Evolutionary conservation across 495 filamentous ascomycete genomes (phyloP).

Genomic region (Hyaloscypha finlandica): DNA sequence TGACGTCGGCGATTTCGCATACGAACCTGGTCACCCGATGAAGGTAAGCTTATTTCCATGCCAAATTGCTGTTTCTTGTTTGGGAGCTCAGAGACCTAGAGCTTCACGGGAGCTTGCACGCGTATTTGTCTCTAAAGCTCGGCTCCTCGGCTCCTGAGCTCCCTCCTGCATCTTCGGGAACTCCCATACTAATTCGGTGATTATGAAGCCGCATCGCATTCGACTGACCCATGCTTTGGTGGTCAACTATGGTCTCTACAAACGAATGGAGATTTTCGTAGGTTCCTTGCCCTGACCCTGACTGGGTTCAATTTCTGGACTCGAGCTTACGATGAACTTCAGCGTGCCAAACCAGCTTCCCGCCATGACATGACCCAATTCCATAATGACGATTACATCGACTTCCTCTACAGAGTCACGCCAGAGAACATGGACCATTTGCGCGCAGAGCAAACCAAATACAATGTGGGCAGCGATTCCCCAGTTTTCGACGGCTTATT

Average conservation of each 20-base stretch:
- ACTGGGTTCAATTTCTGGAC: neutral
- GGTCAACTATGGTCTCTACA: conserved; percentile 96
- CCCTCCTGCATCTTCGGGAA: no score
- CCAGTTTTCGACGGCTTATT: conserved; percentile 96
- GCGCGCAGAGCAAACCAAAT: conserved; percentile 85
- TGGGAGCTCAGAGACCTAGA: no score
- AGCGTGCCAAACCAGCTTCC: conserved; percentile 94
- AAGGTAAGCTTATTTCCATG: no score
- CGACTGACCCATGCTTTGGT: conserved; percentile 92
- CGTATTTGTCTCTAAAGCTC: no score
- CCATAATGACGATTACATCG: conserved; percentile 97
- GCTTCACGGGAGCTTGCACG: no score
- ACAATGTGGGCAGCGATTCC: conserved; percentile 95
- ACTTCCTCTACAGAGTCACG: conserved; percentile 92
- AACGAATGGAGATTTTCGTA: conserved; percentile 98
- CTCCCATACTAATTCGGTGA: no score
- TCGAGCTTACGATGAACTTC: neutral
- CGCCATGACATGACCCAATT: conserved; percentile 98
- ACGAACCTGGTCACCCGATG: conserved; percentile 80
- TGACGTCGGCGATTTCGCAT: conserved; percentile 91
- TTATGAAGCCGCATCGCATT: conserved; percentile 96
- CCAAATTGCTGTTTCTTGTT: conserved; percentile 32
- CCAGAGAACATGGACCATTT: conserved; percentile 96
- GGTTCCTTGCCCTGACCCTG: conserved; percentile 36
- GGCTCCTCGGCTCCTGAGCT: no score